These are phyloP conservation scores for Obba rivulosa DNA, from an alignment of 768 basidiomycete species.

Conservation along the genomic window DNA sequence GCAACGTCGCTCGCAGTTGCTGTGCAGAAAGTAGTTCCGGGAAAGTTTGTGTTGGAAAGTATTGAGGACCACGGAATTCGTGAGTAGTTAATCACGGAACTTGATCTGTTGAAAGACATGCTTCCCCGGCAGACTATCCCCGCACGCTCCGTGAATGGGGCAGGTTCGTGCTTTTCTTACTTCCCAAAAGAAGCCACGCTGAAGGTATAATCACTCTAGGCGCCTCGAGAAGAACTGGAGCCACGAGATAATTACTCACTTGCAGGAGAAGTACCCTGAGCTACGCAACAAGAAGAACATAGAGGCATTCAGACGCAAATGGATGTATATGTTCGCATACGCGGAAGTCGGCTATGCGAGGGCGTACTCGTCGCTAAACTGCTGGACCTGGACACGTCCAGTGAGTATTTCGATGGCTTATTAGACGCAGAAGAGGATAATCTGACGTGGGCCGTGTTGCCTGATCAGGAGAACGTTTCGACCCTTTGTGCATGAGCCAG, in stretches of 20 bases:
- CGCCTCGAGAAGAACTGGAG: slow-evolving; percentile 25
- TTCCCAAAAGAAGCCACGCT: slow-evolving; percentile 15
- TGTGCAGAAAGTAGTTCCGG: slow-evolving; percentile 13
- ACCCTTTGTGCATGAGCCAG: too few species aligned
- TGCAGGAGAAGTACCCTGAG: slow-evolving; percentile 16
- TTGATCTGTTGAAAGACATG: neutral
- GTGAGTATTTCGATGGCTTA: slow-evolving; percentile 5
- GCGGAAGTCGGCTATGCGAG: slow-evolving; percentile 21
- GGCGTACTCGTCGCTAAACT: slow-evolving; percentile 14
- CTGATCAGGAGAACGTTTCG: too few species aligned
- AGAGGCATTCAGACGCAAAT: slow-evolving; percentile 21
- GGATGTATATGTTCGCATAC: slow-evolving; percentile 25
- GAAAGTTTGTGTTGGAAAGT: slow-evolving; percentile 16
- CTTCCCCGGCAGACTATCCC: slow-evolving; percentile 13
- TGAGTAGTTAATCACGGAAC: neutral
- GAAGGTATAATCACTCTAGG: slow-evolving; percentile 7
- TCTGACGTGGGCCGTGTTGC: too few species aligned
- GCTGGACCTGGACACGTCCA: slow-evolving; percentile 15
- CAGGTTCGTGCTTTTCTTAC: slow-evolving; percentile 16
- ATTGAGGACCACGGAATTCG: slow-evolving; percentile 18
- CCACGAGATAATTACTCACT: slow-evolving; percentile 5
- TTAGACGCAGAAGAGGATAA: too few species aligned
- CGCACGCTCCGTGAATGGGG: slow-evolving; percentile 24
- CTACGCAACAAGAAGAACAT: slow-evolving; percentile 16
- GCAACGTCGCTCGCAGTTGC: slow-evolving; percentile 14